Evolutionary conservation across 257 asterid species (phyloP).

Genomic region (Marsdenia floribunda): DNA sequence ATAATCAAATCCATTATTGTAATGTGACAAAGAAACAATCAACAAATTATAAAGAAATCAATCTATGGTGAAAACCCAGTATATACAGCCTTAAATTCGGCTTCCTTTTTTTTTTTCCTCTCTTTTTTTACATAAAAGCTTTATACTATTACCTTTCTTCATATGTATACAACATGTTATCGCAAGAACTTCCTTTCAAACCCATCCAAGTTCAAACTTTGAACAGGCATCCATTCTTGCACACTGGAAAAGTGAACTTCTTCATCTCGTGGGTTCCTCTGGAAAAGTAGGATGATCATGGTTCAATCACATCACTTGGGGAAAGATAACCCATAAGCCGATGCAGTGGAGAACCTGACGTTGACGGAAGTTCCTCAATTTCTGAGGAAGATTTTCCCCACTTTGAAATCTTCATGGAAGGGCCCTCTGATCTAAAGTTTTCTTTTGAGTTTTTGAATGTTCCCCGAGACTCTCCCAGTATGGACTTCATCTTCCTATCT

Average conservation of each 20-base stretch:
- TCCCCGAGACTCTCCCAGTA: conserved; percentile 18
- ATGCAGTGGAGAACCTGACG: conserved; percentile 61
- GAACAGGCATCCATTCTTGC: background rate
- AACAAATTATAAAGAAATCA: background rate
- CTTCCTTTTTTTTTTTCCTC: background rate
- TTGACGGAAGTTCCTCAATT: conserved; percentile 40
- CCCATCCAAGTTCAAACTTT: background rate
- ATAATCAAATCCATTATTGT: background rate
- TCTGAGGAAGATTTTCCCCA: conserved; percentile 39
- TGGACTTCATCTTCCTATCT: conserved; percentile 55
- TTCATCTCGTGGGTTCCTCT: conserved; percentile 19
- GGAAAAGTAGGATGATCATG: background rate
- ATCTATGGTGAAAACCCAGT: background rate
- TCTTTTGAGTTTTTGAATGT: conserved; percentile 8
- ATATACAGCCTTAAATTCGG: conserved; percentile 9
- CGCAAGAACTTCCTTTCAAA: background rate
- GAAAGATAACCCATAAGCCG: conserved; percentile 84
- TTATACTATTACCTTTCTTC: background rate
- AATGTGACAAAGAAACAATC: background rate
- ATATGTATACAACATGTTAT: background rate
- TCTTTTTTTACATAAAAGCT: background rate
- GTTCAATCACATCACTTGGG: conserved; percentile 47
- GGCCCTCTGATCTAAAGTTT: conserved; percentile 31
- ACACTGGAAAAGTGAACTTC: background rate
- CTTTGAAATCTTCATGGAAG: conserved; percentile 30